Percentiles rank a stretch among this genome's conserved stretches.
Conservation (phyloP, 768 basidiomycete species). For the Russula compacta region DNA sequence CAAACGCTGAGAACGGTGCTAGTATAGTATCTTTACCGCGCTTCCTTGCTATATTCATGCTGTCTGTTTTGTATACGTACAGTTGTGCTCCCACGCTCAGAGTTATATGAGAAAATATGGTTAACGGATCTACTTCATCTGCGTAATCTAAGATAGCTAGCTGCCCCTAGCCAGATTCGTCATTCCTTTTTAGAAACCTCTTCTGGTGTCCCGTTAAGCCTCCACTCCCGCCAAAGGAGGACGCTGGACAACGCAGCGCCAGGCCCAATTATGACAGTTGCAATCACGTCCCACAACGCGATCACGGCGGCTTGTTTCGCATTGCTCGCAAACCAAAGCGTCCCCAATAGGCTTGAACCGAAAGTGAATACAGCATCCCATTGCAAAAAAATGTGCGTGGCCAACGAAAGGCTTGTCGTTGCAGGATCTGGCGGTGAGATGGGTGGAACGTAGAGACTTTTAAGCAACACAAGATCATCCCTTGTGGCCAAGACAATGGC, state of each 20-base stretch:
- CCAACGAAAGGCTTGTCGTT: not conserved
- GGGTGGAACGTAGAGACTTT: slow-evolving; percentile 5
- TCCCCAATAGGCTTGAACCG: slow-evolving; percentile 4
- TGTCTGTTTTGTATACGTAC: slow-evolving; percentile 18
- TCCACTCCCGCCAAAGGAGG: slow-evolving; percentile 15
- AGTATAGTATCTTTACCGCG: not conserved
- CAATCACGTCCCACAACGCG: slow-evolving; percentile 7
- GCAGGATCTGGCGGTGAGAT: not conserved
- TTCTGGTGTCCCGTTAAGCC: slow-evolving; percentile 1
- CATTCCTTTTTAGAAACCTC: not conserved
- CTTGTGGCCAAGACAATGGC: not conserved
- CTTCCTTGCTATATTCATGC: not conserved
- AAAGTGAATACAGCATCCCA: slow-evolving; percentile 15
- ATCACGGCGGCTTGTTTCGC: not conserved
- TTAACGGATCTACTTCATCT: not conserved
- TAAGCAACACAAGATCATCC: slow-evolving; percentile 4
- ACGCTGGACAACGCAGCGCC: slow-evolving; percentile 17
- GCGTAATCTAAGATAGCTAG: not conserved
- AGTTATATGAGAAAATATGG: not conserved
- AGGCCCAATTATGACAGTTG: slow-evolving; percentile 8
- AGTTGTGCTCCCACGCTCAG: not conserved
- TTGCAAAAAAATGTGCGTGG: slow-evolving; percentile 7
- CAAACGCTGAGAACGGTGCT: slow-evolving; percentile 13
- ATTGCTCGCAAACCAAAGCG: slow-evolving; percentile 15
- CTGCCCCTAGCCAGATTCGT: not conserved